These are phyloP conservation scores for Diatrype stigma DNA, from an alignment of 2,329 filamentous ascomycete genomes.

Conservation along the genomic window DNA sequence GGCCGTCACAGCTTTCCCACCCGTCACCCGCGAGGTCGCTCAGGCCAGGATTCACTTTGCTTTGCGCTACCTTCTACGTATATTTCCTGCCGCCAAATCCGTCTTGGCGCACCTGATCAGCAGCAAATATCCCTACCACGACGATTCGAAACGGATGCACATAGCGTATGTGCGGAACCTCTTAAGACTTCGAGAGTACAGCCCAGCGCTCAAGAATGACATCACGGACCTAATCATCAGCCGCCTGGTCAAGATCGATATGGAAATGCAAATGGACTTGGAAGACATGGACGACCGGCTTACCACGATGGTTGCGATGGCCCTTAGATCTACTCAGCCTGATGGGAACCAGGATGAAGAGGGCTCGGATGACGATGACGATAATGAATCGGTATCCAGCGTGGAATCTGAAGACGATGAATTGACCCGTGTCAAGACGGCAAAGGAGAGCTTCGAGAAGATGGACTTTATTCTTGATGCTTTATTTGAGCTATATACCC, in stretches of 20 bases:
- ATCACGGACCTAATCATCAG: conserved; percentile 81
- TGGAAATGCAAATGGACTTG: conserved; percentile 89
- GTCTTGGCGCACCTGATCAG: conserved; percentile 64
- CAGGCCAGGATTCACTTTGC: conserved; percentile 71
- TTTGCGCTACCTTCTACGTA: conserved; percentile 69
- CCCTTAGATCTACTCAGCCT: conserved; percentile 37
- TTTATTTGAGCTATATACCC: conserved; percentile 78
- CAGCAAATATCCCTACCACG: conserved; percentile 69
- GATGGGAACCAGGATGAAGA: conserved; percentile 49
- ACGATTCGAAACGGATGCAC: conserved; percentile 73
- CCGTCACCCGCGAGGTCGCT: conserved; percentile 60
- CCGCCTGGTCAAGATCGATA: conserved; percentile 87
- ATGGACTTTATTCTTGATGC: conserved; percentile 87
- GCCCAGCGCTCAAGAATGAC: conserved; percentile 72
- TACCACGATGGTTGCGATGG: conserved; percentile 66
- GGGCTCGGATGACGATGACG: conserved; percentile 57
- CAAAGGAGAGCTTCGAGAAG: conserved; percentile 82
- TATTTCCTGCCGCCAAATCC: conserved; percentile 75
- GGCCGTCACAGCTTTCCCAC: conserved; percentile 48
- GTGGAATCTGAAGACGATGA: conserved; percentile 65
- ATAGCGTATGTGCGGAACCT: conserved; percentile 86
- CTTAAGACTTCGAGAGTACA: conserved; percentile 70
- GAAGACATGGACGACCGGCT: conserved; percentile 90
- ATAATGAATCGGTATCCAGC: conserved; percentile 63
- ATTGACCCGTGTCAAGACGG: conserved; percentile 60